Base-by-base conservation (phyloP, 176 grass and related monocot genomes). In the Alopecurus myosuroides region DNA sequence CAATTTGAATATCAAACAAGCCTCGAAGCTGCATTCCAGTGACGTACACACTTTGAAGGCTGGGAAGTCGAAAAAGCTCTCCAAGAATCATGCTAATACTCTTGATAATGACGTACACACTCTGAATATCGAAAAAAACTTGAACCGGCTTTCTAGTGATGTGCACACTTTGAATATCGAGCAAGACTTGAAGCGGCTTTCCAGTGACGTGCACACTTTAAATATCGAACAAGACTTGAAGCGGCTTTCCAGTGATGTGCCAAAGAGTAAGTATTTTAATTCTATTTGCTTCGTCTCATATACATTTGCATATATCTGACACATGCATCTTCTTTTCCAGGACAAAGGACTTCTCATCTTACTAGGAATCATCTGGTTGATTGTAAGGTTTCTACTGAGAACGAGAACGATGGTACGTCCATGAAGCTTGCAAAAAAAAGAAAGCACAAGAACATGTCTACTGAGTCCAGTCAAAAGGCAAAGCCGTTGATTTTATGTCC, bases 251-350 rank as follows among this genome's bases (percentile, higher is more conserved):
- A 77, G 46, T 70, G 82, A 90, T 45, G 82, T 85, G 80, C 77
- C 91, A 85, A 95, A 95, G 42, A 86, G 96, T 94, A 90, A 88
- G 88, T 86, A 19, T 82, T 81, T 40, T 46, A 40, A 3, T 78
- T 37, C 30, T 80, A 15, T 84, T 76, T 58, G 29, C 26, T 68
- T 77, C 49, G 18, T 62, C 12, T 70, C 56, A 19, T 82, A 11
- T 66, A 45, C 67, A 65, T 84, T 46, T 79, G 37, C 63, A 84
- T 61, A 79, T 65, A 76, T 56, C 72, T 73, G 15, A 62, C 41
- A 12, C 18, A 80, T 78, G 6, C 58, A 63, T 50, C 7, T 84
- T 65, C 34, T 46, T 82, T 85, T 69, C 15, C 79, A 95, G 96
- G 66, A 79, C 90, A 79, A 70, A 92, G 86, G 78, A 67, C 85